These are phyloP conservation scores for Austroboletus niveus DNA, from an alignment of 1,284 basidiomycete genomes.

Conservation along the genomic window DNA sequence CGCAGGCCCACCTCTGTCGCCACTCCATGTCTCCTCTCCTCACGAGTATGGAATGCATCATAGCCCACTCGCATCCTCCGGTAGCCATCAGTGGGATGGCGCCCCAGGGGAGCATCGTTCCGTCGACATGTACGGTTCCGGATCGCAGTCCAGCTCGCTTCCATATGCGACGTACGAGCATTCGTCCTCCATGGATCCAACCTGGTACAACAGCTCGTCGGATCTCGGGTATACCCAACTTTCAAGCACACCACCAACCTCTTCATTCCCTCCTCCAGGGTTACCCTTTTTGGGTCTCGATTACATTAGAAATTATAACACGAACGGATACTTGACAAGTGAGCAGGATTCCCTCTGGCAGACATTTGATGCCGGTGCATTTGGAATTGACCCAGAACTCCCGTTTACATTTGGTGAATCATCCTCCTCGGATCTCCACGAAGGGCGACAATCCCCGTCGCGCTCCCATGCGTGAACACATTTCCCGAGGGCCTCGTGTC, in stretches of 20 bases:
- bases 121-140: slow-evolving; percentile 44
- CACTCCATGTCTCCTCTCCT: slow-evolving; percentile 46
- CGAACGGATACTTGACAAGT: slow-evolving; percentile 40
- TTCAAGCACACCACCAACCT: slow-evolving; percentile 54
- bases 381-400: slow-evolving; percentile 71
- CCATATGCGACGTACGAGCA: slow-evolving; percentile 38
- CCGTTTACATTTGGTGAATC: slow-evolving; percentile 56
- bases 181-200: slow-evolving; percentile 46
- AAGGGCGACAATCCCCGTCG: slow-evolving; percentile 31
- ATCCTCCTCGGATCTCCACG: slow-evolving; percentile 29
- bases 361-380: slow-evolving; percentile 67
- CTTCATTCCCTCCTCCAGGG: slow-evolving; percentile 64
- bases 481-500: not conserved
- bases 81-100: slow-evolving; percentile 45
- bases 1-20: slow-evolving; percentile 47
- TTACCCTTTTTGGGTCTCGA: slow-evolving; percentile 78
- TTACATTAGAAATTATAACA: slow-evolving; percentile 70
- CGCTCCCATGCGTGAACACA: slow-evolving; percentile 17
- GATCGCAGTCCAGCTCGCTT: slow-evolving; percentile 37
- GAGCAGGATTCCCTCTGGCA: slow-evolving; percentile 73
- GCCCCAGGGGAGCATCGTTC: slow-evolving; percentile 35
- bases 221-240: slow-evolving; percentile 44
- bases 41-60: slow-evolving; percentile 55
- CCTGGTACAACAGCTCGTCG: slow-evolving; percentile 43
- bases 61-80: slow-evolving; percentile 39